Base-by-base conservation (phyloP, 129 eudicot species). In the Artemisia argyi region DNA sequence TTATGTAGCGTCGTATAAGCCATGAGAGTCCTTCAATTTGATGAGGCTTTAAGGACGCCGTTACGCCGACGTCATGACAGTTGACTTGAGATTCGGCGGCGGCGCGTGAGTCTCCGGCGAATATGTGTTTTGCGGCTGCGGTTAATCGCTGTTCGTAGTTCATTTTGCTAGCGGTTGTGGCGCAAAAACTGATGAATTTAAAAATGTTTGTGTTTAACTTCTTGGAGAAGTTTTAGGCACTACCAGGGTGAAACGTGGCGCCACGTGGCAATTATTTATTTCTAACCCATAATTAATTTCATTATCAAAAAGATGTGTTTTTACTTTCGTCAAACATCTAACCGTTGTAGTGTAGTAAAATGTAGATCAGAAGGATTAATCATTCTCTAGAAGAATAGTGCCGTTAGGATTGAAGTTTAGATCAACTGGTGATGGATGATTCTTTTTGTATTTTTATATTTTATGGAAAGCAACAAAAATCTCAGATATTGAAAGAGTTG, bases 1-100 rank as follows among this genome's bases (percentile, higher is more conserved):
- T 81, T 19, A 68, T 81, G 84, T 84, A 94, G 53, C 96, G 82
- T 30, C 88, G 92, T 30, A 94, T 84, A 39, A 94, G 96, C 97
- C 98, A 94, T 8, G 92, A 82, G 7, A 94, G 83, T 30, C 98
- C 98, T 86, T 94, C 96, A 3, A 86, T 75, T 83, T 94, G 97
- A 75, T 94, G 98, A 68, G 96, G 91, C 74, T 90, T 94, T 15
- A 90, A 93, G 8, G 81, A 57, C 47, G 97, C 97, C 14, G 84
- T 88, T 19, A 90, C 82, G 2, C 81, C 84, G 46, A 75, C 39
- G 48, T 84, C 84, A 55, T 81, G 78, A 26, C 73, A 42, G 67
- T 78, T 79, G 68, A 75, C 65, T 66, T 81, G 61, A 66, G 74
- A 61, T 1, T 78, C 84, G 14, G 52, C 83, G 76, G 88, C 77